Conservation (phyloP, 1,284 basidiomycete genomes). For the Ustilago trichophora region DNA sequence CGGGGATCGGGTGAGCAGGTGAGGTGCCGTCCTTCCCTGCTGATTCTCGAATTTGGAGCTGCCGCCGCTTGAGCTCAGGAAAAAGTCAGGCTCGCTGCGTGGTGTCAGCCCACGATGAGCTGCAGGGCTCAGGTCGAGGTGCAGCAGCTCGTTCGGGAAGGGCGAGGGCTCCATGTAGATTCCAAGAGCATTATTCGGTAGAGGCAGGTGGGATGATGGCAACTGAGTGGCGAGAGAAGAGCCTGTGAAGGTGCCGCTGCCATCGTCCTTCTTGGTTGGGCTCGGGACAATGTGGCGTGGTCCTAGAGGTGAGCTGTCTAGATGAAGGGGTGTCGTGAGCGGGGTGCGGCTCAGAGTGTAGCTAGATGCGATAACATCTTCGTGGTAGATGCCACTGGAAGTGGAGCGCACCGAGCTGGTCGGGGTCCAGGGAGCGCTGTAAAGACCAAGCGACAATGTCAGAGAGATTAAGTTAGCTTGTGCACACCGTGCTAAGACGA, state of each 20-base stretch:
- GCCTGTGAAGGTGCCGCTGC: not conserved
- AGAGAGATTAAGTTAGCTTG: too few relatives aligned
- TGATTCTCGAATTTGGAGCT: not conserved
- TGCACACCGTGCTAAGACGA: too few relatives aligned
- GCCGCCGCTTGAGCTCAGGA: not conserved
- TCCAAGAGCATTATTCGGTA: constrained; percentile 19
- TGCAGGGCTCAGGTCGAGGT: not conserved
- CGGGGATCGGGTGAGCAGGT: constrained; percentile 16
- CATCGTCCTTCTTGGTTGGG: not conserved
- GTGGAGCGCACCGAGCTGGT: constrained; percentile 37
- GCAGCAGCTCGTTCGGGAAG: constrained; percentile 12
- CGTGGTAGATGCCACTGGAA: not conserved
- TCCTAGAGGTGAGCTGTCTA: constrained; percentile 1
- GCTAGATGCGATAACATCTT: constrained; percentile 1
- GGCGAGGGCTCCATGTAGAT: constrained; percentile 19
- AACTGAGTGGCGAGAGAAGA: not conserved
- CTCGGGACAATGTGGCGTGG: not conserved
- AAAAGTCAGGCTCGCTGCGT: constrained; percentile 18
- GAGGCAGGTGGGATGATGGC: constrained; percentile 5
- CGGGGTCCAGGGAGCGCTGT: constrained; percentile 15
- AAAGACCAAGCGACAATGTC: too few relatives aligned
- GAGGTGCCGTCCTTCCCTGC: not conserved
- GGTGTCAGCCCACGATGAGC: not conserved
- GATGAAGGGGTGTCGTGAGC: constrained; percentile 1
- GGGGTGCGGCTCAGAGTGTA: not conserved